Evolutionary conservation across 495 filamentous ascomycete genomes (phyloP).

Genomic region (Aspergillus saccharolyticus): DNA sequence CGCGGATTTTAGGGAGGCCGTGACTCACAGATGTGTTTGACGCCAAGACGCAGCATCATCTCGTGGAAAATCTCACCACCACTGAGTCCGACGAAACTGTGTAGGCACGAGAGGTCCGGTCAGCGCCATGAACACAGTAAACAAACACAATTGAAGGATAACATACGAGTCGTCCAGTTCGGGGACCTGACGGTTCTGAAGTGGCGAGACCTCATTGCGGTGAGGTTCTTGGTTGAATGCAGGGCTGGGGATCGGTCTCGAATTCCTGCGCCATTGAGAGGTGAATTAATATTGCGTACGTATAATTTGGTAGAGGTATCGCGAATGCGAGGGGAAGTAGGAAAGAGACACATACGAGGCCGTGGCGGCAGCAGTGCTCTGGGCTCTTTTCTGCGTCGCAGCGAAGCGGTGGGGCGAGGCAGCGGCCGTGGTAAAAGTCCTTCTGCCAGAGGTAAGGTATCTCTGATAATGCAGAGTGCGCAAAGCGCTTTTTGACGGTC

Average conservation of each 20-base stretch:
- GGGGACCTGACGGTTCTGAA: slow-evolving; percentile 53
- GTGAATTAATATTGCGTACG: slow-evolving; percentile 9
- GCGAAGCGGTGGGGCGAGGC: slow-evolving; percentile 44
- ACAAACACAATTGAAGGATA: not conserved
- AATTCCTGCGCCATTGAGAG: slow-evolving; percentile 23
- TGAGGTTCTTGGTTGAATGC: slow-evolving; percentile 62
- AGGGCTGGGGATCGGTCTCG: slow-evolving; percentile 60
- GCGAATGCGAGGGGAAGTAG: not conserved
- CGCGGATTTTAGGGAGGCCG: not conserved
- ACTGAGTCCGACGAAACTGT: slow-evolving; percentile 85
- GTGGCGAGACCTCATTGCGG: slow-evolving; percentile 63
- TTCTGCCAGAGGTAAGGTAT: slow-evolving; percentile 34
- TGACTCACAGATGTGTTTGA: slow-evolving; percentile 85
- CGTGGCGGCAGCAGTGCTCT: slow-evolving; percentile 46
- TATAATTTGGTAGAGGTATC: not conserved
- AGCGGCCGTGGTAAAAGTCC: slow-evolving; percentile 40
- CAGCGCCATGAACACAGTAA: slow-evolving; percentile 3
- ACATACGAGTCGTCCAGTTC: slow-evolving; percentile 70
- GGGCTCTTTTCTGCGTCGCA: slow-evolving; percentile 38
- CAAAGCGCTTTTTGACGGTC: slow-evolving; percentile 45
- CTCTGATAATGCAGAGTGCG: slow-evolving; percentile 42
- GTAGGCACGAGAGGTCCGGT: slow-evolving; percentile 10
- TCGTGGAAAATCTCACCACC: slow-evolving; percentile 98
- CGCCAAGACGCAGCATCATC: slow-evolving; percentile 91
- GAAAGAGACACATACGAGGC: slow-evolving; percentile 35